phyloP scores from a whole-genome alignment of 2,329 filamentous ascomycete species.

The Mycocentrospora acerina region DNA sequence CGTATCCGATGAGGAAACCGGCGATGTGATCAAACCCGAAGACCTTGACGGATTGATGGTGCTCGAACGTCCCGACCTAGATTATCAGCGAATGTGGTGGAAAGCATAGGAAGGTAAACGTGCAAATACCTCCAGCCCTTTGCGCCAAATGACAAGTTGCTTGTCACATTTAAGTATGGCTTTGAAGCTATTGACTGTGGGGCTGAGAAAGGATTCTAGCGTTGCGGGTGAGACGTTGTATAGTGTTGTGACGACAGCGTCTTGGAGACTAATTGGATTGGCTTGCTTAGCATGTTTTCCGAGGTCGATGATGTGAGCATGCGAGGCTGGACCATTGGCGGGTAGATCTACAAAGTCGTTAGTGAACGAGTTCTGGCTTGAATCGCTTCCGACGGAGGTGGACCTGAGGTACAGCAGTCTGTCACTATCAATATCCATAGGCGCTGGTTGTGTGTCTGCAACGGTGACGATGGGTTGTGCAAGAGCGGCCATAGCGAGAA shows the following conservation, averaged over 20 bases:
- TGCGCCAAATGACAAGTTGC: slow-evolving; percentile 22
- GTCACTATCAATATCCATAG: slow-evolving; percentile 3
- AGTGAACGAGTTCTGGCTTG: slow-evolving; percentile 2
- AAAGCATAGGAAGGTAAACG: background rate
- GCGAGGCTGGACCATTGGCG: background rate
- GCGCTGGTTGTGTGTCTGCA: no score
- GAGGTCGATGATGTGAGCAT: slow-evolving; percentile 13
- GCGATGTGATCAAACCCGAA: slow-evolving; percentile 19
- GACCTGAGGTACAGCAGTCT: no score
- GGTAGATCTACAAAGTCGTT: slow-evolving; percentile 9
- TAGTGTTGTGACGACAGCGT: slow-evolving; percentile 18
- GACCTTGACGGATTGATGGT: slow-evolving; percentile 8
- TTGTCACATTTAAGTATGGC: slow-evolving; percentile 11
- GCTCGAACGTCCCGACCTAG: slow-evolving; percentile 18
- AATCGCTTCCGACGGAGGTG: slow-evolving; percentile 1
- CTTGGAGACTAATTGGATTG: slow-evolving; percentile 9
- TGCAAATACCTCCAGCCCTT: slow-evolving; percentile 20
- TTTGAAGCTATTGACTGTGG: slow-evolving; percentile 15
- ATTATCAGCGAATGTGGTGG: background rate
- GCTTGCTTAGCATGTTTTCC: slow-evolving; percentile 3
- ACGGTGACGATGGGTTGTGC: no score
- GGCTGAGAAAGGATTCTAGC: slow-evolving; percentile 11
- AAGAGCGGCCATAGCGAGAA: no score
- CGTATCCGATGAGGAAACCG: slow-evolving; percentile 19
- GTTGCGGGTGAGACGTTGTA: slow-evolving; percentile 6